Percentiles rank a stretch among this genome's conserved stretches.
phyloP scores from a whole-genome alignment of 1,284 basidiomycete species.

The Marasmius oreades region DNA sequence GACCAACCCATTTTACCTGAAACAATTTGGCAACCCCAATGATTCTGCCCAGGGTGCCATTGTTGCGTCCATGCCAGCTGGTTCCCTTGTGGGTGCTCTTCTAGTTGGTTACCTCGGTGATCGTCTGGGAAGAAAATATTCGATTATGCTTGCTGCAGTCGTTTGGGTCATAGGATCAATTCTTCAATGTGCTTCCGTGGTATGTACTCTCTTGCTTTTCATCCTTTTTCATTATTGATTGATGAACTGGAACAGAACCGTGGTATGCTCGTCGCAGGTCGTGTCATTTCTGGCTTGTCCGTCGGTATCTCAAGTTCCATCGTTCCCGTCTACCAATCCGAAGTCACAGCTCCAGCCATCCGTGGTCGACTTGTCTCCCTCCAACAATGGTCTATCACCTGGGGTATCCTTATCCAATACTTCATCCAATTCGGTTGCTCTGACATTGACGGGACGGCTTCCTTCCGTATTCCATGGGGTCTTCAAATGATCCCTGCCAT shows the following conservation, averaged over 20 bases:
- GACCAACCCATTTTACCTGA: constrained; percentile 55
- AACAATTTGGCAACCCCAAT: constrained; percentile 44
- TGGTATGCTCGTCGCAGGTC: constrained; percentile 65
- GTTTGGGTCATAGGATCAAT: constrained; percentile 74
- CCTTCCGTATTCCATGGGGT: constrained; percentile 79
- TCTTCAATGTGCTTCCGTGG: constrained; percentile 60
- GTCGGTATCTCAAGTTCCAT: constrained; percentile 57
- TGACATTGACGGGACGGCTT: constrained; percentile 63
- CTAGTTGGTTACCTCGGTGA: constrained; percentile 62
- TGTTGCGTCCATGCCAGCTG: constrained; percentile 75
- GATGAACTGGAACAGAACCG: no score
- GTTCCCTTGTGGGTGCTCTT: constrained; percentile 62
- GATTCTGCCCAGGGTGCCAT: constrained; percentile 67
- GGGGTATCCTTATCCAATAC: constrained; percentile 74
- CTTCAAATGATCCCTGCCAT: constrained; percentile 76
- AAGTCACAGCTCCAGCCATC: constrained; percentile 65
- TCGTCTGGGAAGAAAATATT: constrained; percentile 60
- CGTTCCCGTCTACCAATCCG: constrained; percentile 72
- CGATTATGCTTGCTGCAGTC: constrained; percentile 58
- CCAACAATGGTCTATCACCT: constrained; percentile 78
- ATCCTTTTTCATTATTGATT: constrained; percentile 5
- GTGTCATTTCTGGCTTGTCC: constrained; percentile 59
- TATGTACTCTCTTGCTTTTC: constrained; percentile 25
- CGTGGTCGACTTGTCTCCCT: constrained; percentile 74
- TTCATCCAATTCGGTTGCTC: constrained; percentile 75